A percentile compares a stretch with the other conserved stretches of the same genome.
Evolutionary conservation across 2,329 filamentous ascomycete species (phyloP).

Genomic region (Shiraia sp.): DNA sequence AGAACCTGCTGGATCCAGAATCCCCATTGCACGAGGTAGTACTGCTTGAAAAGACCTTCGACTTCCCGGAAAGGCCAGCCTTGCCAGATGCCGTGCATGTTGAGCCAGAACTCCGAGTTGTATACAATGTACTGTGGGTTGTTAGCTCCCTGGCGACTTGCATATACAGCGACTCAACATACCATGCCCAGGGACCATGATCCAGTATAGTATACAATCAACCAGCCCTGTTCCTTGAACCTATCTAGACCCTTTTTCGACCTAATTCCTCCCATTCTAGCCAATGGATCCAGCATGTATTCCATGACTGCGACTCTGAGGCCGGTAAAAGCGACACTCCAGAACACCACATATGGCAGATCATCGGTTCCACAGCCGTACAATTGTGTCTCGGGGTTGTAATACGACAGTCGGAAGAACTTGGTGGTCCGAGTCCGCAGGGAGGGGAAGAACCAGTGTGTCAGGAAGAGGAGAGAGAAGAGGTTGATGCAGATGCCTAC

Average conservation of each 20-base stretch:
- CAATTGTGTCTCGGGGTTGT: slow-evolving; percentile 66
- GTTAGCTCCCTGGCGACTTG: slow-evolving; percentile 13
- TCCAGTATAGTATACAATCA: slow-evolving; percentile 78
- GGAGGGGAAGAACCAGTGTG: slow-evolving; percentile 80
- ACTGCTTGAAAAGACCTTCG: slow-evolving; percentile 76
- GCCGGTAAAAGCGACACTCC: slow-evolving; percentile 83
- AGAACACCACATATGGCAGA: slow-evolving; percentile 74
- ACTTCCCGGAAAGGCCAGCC: slow-evolving; percentile 82
- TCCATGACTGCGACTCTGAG: slow-evolving; percentile 85
- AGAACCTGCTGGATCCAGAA: slow-evolving; percentile 96
- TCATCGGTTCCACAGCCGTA: slow-evolving; percentile 84
- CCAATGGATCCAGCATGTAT: slow-evolving; percentile 80
- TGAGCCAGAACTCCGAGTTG: slow-evolving; percentile 76
- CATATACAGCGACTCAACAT: slow-evolving; percentile 28
- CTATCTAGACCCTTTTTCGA: slow-evolving; percentile 77
- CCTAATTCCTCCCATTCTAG: slow-evolving; percentile 70
- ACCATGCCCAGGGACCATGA: slow-evolving; percentile 88
- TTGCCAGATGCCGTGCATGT: slow-evolving; percentile 78
- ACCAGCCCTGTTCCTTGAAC: slow-evolving; percentile 94
- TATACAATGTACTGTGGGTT: slow-evolving; percentile 72
- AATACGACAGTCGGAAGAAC: slow-evolving; percentile 87
- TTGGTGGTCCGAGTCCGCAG: slow-evolving; percentile 78
- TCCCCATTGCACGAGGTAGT: slow-evolving; percentile 85
- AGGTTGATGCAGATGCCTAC: slow-evolving; percentile 84
- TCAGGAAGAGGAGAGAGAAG: slow-evolving; percentile 77